Conservation (phyloP, 2,329 filamentous ascomycete genomes). For the Dendryphion nanum region DNA sequence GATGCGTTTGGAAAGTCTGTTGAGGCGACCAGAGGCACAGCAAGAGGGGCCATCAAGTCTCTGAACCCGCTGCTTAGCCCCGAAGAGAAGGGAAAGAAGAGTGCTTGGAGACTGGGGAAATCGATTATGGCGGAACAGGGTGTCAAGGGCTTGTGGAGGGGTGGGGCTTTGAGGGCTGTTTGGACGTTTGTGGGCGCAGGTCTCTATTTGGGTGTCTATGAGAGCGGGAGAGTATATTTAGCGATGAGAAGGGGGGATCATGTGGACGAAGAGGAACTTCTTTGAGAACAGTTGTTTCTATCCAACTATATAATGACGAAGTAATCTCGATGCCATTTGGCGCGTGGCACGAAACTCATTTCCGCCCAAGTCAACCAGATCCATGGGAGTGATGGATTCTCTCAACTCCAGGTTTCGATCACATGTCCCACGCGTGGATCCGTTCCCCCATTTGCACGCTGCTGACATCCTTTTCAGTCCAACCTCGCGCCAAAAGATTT, state of each 20-base stretch:
- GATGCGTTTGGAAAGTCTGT: slow-evolving; percentile 45
- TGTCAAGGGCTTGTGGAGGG: slow-evolving; percentile 72
- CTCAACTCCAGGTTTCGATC: too few species aligned
- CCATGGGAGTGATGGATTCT: too few species aligned
- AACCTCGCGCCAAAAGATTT: too few species aligned
- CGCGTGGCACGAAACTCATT: too few species aligned
- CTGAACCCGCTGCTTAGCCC: slow-evolving; percentile 22
- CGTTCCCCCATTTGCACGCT: too few species aligned
- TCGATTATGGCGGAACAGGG: slow-evolving; percentile 68
- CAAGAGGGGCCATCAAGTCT: slow-evolving; percentile 31
- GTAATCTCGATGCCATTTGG: too few species aligned
- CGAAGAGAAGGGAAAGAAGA: slow-evolving; percentile 27
- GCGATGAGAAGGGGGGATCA: slow-evolving; percentile 44
- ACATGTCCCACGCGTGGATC: too few species aligned
- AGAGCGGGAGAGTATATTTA: slow-evolving; percentile 64
- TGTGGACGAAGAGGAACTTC: slow-evolving; percentile 33
- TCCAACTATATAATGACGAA: too few species aligned
- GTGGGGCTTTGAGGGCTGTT: slow-evolving; percentile 67
- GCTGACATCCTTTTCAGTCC: too few species aligned
- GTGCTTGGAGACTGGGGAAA: slow-evolving; percentile 59
- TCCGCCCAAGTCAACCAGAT: too few species aligned
- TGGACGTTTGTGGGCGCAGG: slow-evolving; percentile 86
- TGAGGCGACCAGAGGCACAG: slow-evolving; percentile 25
- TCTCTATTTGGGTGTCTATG: slow-evolving; percentile 83
- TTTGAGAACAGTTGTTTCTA: slow-evolving; percentile 16